A percentile compares a stretch with the other conserved stretches of the same genome.
These are phyloP conservation scores for Ustilago esculenta DNA, from an alignment of 1,284 basidiomycete genomes.

Conservation along the genomic window DNA sequence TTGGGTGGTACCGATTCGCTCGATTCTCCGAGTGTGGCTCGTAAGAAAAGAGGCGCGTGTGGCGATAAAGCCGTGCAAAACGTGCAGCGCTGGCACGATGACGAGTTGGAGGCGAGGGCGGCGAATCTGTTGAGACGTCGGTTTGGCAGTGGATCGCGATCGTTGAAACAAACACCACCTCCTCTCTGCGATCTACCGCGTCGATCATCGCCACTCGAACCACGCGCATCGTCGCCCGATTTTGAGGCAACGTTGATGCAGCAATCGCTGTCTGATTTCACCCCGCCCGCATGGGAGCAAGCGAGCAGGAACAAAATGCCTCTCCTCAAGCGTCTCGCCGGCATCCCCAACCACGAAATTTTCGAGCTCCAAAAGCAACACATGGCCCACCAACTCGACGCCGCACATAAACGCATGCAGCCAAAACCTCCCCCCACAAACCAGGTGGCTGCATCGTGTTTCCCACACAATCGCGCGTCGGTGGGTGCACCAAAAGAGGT, in stretches of 20 bases:
- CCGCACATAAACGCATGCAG: slow-evolving; percentile 30
- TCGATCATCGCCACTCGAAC: slow-evolving; percentile 4
- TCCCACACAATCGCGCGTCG: no score
- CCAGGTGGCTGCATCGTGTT: slow-evolving; percentile 3
- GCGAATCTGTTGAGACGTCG: slow-evolving; percentile 24
- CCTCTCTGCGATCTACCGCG: no score
- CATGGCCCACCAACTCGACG: slow-evolving; percentile 21
- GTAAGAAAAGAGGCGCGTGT: slow-evolving; percentile 2
- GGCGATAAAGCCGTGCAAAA: not conserved
- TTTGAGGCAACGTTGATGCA: slow-evolving; percentile 23
- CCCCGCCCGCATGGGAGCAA: slow-evolving; percentile 29
- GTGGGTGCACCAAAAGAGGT: slow-evolving; percentile 5
- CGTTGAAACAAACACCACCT: no score
- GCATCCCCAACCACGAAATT: slow-evolving; percentile 13
- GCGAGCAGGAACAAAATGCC: slow-evolving; percentile 6
- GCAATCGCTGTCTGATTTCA: slow-evolving; percentile 40
- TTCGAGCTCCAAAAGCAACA: slow-evolving; percentile 1
- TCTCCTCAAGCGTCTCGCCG: slow-evolving; percentile 32
- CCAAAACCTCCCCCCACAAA: not conserved
- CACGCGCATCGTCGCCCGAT: not conserved
- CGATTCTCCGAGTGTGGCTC: slow-evolving; percentile 16
- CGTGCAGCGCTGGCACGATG: slow-evolving; percentile 14
- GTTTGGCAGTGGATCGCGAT: slow-evolving; percentile 39
- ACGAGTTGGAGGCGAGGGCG: slow-evolving; percentile 32
- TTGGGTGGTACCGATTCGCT: no score